phyloP scores from a whole-genome alignment of 805 yeast genomes.

The Metschnikowia aberdeeniae region DNA sequence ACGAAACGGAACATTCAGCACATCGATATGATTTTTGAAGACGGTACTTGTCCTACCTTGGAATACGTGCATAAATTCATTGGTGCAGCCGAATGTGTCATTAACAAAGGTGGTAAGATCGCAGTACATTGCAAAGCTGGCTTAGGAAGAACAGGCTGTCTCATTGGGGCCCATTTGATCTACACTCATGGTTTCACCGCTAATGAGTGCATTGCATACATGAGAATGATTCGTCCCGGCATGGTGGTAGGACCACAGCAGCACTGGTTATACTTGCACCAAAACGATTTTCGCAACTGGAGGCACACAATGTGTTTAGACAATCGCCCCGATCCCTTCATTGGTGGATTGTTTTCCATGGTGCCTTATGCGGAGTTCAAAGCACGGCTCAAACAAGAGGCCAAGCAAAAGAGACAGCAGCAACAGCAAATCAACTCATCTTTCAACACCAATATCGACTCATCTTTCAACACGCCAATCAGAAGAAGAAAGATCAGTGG shows the following conservation, averaged over 20 bases:
- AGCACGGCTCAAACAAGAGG: constrained; percentile 44
- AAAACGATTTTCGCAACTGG: constrained; percentile 96
- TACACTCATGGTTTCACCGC: constrained; percentile 98
- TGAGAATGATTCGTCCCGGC: constrained; percentile 96
- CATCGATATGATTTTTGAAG: constrained; percentile 94
- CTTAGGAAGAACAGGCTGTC: constrained; percentile 94
- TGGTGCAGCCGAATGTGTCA: constrained; percentile 91
- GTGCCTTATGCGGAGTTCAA: constrained; percentile 60
- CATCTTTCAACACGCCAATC: constrained; percentile 68
- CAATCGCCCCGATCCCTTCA: constrained; percentile 56
- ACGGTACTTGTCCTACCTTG: constrained; percentile 96
- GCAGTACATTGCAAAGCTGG: constrained; percentile 99
- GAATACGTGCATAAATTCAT: constrained; percentile 88
- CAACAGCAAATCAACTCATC: constrained; percentile 27
- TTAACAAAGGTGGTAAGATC: constrained; percentile 81
- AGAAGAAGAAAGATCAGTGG: constrained; percentile 65
- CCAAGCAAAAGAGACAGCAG: constrained; percentile 34
- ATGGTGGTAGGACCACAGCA: constrained; percentile 99
- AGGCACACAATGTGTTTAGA: constrained; percentile 84
- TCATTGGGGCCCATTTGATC: constrained; percentile 94
- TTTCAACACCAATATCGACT: constrained; percentile 31
- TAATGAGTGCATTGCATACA: constrained; percentile 90
- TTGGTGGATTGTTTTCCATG: constrained; percentile 65
- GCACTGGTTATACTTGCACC: constrained; percentile 96
- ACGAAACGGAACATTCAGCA: constrained; percentile 81